phyloP scores from a whole-genome alignment of 257 asterid species.

The Datura wrightii region DNA sequence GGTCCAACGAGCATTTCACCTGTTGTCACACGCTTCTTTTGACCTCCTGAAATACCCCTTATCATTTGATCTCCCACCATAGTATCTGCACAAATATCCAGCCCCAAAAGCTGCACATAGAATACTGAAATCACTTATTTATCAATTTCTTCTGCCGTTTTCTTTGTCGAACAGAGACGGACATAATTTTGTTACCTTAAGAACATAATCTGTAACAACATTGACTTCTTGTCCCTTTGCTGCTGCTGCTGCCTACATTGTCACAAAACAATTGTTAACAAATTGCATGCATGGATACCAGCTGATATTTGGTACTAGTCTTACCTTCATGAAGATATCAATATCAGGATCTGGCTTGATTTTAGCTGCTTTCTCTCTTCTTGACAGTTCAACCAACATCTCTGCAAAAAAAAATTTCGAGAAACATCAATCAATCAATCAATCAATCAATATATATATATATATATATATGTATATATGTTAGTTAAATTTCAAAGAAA shows the following conservation, averaged over 20 bases:
- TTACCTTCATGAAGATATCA: slow-evolving; percentile 60
- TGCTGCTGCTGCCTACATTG: slow-evolving; percentile 59
- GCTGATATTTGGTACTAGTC: too few species aligned
- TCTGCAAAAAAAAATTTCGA: slow-evolving; percentile 47
- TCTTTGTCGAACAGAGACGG: background rate
- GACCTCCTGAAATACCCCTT: slow-evolving; percentile 64
- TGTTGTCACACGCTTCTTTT: slow-evolving; percentile 54
- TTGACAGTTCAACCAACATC: slow-evolving; percentile 63
- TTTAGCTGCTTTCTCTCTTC: slow-evolving; percentile 60
- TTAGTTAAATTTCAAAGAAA: background rate
- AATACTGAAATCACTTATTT: background rate
- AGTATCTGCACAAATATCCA: slow-evolving; percentile 59
- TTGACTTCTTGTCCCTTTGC: slow-evolving; percentile 60
- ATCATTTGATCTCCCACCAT: slow-evolving; percentile 55
- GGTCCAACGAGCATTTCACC: slow-evolving; percentile 72
- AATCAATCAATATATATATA: background rate
- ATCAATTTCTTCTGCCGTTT: background rate
- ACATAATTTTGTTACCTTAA: slow-evolving; percentile 49
- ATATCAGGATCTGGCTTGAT: slow-evolving; percentile 58
- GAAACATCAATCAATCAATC: background rate
- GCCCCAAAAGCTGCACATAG: slow-evolving; percentile 51
- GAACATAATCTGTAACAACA: slow-evolving; percentile 62
- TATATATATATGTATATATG: too few species aligned
- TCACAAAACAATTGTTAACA: background rate
- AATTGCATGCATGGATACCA: too few species aligned